A percentile compares a stretch with the other conserved stretches of the same genome.
These are phyloP conservation scores for Saprolegnia parasitica DNA, from an alignment of 352 stramenopile genomes.

Conservation along the genomic window DNA sequence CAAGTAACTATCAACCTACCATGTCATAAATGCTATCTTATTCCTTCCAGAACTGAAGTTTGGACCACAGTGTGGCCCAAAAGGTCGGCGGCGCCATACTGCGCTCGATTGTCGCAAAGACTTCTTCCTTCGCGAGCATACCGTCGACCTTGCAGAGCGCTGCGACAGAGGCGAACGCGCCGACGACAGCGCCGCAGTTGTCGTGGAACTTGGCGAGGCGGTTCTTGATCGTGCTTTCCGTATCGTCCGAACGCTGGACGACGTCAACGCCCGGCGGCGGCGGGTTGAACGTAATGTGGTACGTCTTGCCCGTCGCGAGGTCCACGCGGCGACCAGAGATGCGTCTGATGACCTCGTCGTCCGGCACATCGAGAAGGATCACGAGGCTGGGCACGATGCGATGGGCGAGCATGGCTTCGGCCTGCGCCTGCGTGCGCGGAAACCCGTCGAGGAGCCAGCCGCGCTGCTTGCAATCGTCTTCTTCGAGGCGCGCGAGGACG, in stretches of 20 bases:
- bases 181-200: constrained; percentile 55
- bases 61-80: background rate
- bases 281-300: constrained; percentile 96
- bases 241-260: constrained; percentile 90
- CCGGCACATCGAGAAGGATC: constrained; percentile 73
- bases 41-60: background rate
- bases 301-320: constrained; percentile 90
- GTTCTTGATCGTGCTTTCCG: constrained; percentile 86
- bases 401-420: constrained; percentile 45
- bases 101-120: constrained; percentile 1
- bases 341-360: constrained; percentile 60
- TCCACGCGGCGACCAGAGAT: constrained; percentile 95
- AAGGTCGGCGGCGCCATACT: background rate
- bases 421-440: constrained; percentile 61
- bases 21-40: background rate
- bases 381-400: constrained; percentile 61
- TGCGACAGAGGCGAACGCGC: constrained; percentile 48
- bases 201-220: constrained; percentile 85
- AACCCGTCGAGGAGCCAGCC: constrained; percentile 92
- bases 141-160: constrained; percentile 41
- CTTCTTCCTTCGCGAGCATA: constrained; percentile 25
- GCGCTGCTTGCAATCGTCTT: constrained; percentile 72
- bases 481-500: constrained; percentile 65
- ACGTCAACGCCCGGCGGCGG: constrained; percentile 67
- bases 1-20: background rate